These are phyloP conservation scores for Diphasiastrum complanatum DNA, from an alignment of 83 land plant genomes.

Conservation along the genomic window DNA sequence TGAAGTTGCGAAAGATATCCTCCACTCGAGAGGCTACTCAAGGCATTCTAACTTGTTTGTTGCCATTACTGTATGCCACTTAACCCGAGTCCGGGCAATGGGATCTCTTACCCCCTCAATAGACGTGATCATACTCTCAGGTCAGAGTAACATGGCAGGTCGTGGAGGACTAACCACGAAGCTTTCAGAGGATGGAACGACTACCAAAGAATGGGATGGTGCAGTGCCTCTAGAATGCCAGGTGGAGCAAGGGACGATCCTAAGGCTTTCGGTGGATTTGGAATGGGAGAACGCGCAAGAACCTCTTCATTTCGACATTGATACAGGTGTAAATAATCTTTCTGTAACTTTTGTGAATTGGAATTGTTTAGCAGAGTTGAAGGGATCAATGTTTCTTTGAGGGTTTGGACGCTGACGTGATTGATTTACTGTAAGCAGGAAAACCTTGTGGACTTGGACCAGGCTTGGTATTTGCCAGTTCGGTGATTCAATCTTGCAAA, in stretches of 20 bases:
- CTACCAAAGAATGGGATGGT: constrained; percentile 30
- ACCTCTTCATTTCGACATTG: constrained; percentile 85
- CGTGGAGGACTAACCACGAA: constrained; percentile 4
- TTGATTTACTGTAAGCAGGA: constrained; percentile 4
- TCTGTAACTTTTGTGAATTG: too few relatives aligned
- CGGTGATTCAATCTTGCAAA: constrained; percentile 25
- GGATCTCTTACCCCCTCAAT: too few relatives aligned
- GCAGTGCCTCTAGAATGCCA: constrained; percentile 50
- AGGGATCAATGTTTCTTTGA: too few relatives aligned
- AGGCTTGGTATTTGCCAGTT: constrained; percentile 77
- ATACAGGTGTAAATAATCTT: constrained; percentile 31
- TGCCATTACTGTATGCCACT: too few relatives aligned
- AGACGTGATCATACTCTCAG: constrained; percentile 7
- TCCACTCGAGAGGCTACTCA: too few relatives aligned
- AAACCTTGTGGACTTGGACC: constrained; percentile 90
- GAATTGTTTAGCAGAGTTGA: too few relatives aligned
- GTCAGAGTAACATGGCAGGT: constrained; percentile 14
- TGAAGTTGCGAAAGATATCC: too few relatives aligned
- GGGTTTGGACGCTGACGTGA: background rate
- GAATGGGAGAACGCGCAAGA: constrained; percentile 72
- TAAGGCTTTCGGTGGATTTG: constrained; percentile 45
- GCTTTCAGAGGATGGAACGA: constrained; percentile 13
- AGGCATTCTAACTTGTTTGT: too few relatives aligned
- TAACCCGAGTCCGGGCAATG: too few relatives aligned
- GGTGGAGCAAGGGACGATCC: constrained; percentile 49